phyloP scores from a whole-genome alignment of 208 protist genomes.

The Leishmania braziliensis region DNA sequence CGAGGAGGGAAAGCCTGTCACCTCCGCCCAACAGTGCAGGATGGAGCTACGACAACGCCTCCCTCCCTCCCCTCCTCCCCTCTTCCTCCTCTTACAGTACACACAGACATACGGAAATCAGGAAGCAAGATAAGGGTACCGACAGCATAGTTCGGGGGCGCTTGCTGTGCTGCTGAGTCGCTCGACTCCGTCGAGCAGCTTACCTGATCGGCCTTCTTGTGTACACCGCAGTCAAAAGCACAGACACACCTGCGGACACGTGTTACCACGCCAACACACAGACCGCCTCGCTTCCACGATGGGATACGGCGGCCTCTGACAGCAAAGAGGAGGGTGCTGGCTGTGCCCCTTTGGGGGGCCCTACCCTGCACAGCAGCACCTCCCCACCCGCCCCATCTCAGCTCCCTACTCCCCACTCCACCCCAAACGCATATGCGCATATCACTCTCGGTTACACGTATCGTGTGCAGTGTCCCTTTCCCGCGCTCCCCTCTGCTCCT shows the following conservation, averaged over 20 bases:
- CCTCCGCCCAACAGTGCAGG: background rate
- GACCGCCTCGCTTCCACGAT: background rate
- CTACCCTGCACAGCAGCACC: too few relatives aligned
- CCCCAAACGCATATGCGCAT: background rate
- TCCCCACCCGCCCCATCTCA: too few relatives aligned
- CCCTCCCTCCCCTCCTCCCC: background rate
- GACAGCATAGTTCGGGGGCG: background rate
- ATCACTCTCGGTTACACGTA: background rate
- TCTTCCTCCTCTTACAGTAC: background rate
- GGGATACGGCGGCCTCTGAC: background rate
- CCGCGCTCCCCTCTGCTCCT: background rate
- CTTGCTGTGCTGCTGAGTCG: background rate
- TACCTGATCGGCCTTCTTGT: background rate
- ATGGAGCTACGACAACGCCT: too few relatives aligned
- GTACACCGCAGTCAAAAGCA: background rate
- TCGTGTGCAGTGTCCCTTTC: background rate
- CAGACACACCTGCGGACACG: background rate
- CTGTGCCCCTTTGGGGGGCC: too few relatives aligned
- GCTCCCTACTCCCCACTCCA: too few relatives aligned
- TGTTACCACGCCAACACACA: background rate
- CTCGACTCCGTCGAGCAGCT: background rate
- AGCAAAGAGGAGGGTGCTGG: background rate
- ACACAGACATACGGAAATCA: background rate
- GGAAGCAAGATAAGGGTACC: background rate
- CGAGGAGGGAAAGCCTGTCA: background rate